Evolutionary conservation across 129 eudicot genomes (phyloP).

Genomic region (Lactuca saligna): DNA sequence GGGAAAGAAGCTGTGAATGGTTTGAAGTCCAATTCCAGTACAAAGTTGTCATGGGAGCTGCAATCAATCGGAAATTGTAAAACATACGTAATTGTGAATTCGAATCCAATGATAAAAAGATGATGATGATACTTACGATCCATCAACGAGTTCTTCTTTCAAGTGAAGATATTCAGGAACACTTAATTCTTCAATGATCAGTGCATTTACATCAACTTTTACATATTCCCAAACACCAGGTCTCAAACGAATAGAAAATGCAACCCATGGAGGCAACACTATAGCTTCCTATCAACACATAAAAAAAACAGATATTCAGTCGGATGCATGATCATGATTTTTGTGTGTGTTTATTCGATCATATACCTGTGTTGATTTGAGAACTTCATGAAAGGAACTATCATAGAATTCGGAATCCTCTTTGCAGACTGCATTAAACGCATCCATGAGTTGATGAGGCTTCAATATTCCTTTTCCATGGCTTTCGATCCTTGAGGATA

Average conservation of each 20-base stretch:
- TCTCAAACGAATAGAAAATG: conserved; percentile 79
- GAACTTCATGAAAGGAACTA: conserved; percentile 76
- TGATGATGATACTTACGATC: conserved; percentile 42
- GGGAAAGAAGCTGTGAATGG: conserved; percentile 89
- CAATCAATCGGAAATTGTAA: conserved; percentile 1
- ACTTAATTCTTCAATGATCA: conserved; percentile 62
- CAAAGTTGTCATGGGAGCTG: conserved; percentile 74
- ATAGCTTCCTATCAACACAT: conserved; percentile 64
- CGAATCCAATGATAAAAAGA: neutral
- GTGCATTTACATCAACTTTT: conserved; percentile 59
- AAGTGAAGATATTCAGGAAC: conserved; percentile 71
- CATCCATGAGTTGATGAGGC: conserved; percentile 81
- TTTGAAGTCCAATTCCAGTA: conserved; percentile 88
- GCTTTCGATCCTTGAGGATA: conserved; percentile 52
- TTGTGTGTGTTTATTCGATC: neutral
- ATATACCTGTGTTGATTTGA: conserved; percentile 77
- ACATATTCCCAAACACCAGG: conserved; percentile 98
- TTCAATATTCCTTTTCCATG: conserved; percentile 90
- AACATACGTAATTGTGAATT: neutral
- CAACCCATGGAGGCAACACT: conserved; percentile 80
- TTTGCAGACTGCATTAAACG: conserved; percentile 58
- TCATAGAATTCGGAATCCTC: conserved; percentile 52
- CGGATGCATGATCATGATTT: neutral
- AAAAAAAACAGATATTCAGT: neutral
- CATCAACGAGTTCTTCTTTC: conserved; percentile 77